Conservation (phyloP, 2,329 filamentous ascomycete genomes). For the Apiospora hydei region DNA sequence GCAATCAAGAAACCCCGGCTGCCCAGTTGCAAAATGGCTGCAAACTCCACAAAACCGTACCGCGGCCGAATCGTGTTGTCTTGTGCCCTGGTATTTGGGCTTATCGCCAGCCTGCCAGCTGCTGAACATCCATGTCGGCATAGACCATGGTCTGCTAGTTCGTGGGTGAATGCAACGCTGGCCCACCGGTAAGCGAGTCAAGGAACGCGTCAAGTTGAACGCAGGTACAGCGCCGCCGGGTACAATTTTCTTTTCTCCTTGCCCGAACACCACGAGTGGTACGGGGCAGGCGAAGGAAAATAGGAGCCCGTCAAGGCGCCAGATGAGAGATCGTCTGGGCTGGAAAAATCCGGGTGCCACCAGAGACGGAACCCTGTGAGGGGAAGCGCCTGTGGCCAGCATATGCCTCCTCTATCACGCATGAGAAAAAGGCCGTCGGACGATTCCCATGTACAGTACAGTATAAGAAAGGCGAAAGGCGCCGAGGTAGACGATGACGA, state of each 20-base stretch:
- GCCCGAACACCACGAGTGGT: background rate
- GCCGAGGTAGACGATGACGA: constrained; percentile 2
- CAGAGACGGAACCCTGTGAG: background rate
- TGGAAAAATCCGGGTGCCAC: constrained; percentile 12
- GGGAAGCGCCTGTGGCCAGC: background rate
- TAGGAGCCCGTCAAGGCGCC: background rate
- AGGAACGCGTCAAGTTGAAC: constrained; percentile 15
- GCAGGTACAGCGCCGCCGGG: constrained; percentile 13
- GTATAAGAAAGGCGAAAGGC: background rate
- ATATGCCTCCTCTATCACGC: background rate
- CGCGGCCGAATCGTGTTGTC: constrained; percentile 10
- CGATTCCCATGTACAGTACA: background rate
- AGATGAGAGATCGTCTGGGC: background rate
- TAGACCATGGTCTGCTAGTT: constrained; percentile 20
- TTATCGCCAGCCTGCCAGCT: constrained; percentile 15
- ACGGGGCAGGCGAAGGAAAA: background rate
- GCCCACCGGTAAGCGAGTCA: constrained; percentile 17
- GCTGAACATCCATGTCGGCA: constrained; percentile 15
- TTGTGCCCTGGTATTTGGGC: constrained; percentile 19
- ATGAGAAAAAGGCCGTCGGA: constrained; percentile 3
- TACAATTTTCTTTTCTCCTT: background rate
- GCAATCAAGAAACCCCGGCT: constrained; percentile 5
- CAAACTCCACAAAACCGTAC: constrained; percentile 1
- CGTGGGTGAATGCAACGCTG: constrained; percentile 18
- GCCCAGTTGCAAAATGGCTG: constrained; percentile 11